phyloP scores from a whole-genome alignment of 129 eudicot genomes.

The Centella asiatica region DNA sequence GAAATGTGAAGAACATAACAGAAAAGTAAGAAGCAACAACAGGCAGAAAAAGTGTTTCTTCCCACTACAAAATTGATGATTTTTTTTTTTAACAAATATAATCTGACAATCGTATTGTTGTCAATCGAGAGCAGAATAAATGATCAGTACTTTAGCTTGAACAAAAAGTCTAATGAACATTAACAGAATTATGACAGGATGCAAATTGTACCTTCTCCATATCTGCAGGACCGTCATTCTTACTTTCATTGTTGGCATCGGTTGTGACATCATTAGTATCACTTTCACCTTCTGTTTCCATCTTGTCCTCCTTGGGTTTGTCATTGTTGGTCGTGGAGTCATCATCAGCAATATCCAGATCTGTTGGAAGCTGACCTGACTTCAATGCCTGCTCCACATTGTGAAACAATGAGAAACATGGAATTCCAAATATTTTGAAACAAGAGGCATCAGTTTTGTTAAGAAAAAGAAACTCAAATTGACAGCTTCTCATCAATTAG shows the following conservation, averaged over 20 bases:
- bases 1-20: background rate
- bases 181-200: background rate
- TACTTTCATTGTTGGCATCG: slow-evolving; percentile 22
- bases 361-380: slow-evolving; percentile 85
- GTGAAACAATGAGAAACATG: background rate
- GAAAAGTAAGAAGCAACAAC: background rate
- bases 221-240: slow-evolving; percentile 42
- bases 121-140: background rate
- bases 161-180: background rate
- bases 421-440: background rate
- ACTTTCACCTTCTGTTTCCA: slow-evolving; percentile 39
- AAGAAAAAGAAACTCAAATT: background rate
- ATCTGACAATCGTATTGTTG: no score
- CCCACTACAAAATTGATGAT: no score
- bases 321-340: slow-evolving; percentile 20
- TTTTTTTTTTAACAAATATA: no score
- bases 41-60: no score
- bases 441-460: background rate
- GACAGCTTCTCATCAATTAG: background rate
- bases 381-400: slow-evolving; percentile 57
- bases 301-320: slow-evolving; percentile 29
- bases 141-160: no score
- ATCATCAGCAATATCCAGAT: slow-evolving; percentile 39
- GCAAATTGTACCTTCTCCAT: slow-evolving; percentile 65
- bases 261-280: slow-evolving; percentile 23